Evolutionary conservation across 2,329 filamentous ascomycete species (phyloP).

Genomic region (Macroventuria anomochaeta): DNA sequence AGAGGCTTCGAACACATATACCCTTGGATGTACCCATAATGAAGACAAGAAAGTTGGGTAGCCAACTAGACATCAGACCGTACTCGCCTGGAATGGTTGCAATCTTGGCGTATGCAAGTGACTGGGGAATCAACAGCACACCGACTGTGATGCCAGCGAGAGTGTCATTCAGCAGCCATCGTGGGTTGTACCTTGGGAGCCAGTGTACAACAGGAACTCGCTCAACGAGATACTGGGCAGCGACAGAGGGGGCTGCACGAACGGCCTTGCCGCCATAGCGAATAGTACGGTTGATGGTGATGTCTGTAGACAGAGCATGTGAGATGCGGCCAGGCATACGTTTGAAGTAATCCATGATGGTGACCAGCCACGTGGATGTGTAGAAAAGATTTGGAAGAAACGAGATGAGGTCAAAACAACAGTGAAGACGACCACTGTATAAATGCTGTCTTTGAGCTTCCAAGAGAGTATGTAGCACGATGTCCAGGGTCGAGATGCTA

Average conservation of each 20-base stretch:
- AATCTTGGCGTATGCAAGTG: slow-evolving; percentile 96
- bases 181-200: slow-evolving; percentile 66
- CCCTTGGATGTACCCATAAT: slow-evolving; percentile 77
- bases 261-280: slow-evolving; percentile 42
- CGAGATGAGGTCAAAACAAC: neutral
- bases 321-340: slow-evolving; percentile 22
- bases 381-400: neutral
- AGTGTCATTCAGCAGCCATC: slow-evolving; percentile 67
- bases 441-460: neutral
- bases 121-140: slow-evolving; percentile 85
- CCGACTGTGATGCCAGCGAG: slow-evolving; percentile 73
- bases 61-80: slow-evolving; percentile 91
- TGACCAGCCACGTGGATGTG: neutral
- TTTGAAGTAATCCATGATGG: slow-evolving; percentile 34
- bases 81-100: slow-evolving; percentile 84
- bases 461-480: neutral
- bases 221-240: slow-evolving; percentile 63
- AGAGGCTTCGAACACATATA: neutral
- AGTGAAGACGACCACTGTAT: neutral
- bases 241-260: slow-evolving; percentile 58
- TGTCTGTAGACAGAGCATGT: slow-evolving; percentile 33
- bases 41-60: slow-evolving; percentile 94
- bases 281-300: slow-evolving; percentile 36
- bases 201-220: slow-evolving; percentile 69
- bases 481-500: neutral